These are phyloP conservation scores for Candida sithepensis DNA, from an alignment of 805 yeast genomes.

Conservation along the genomic window DNA sequence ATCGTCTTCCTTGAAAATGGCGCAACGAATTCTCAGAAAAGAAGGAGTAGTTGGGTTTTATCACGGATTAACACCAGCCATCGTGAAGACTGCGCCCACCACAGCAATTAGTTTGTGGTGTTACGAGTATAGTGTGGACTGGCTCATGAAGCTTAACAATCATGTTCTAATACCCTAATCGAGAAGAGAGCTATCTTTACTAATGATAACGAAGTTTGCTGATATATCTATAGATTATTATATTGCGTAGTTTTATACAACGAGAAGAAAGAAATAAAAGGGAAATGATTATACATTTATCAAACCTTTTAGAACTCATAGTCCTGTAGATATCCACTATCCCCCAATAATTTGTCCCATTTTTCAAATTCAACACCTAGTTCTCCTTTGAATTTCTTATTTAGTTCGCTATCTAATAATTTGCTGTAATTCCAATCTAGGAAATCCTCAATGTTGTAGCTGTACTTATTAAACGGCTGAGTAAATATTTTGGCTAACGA, in stretches of 20 bases:
- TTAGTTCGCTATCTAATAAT: constrained; percentile 58
- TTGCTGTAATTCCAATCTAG: constrained; percentile 83
- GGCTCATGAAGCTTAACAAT: constrained; percentile 14
- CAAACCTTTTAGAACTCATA: constrained; percentile 12
- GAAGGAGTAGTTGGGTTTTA: constrained; percentile 73
- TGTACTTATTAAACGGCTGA: constrained; percentile 86
- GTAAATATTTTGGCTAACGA: constrained; percentile 83
- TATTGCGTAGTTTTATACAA: no score
- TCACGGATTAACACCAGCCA: constrained; percentile 67
- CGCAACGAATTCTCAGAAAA: constrained; percentile 37
- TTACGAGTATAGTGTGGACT: constrained; percentile 29
- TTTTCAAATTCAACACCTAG: constrained; percentile 76
- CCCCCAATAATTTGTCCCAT: constrained; percentile 38
- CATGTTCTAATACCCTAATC: background rate
- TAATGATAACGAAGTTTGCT: background rate
- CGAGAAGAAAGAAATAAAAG: background rate
- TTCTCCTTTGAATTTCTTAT: constrained; percentile 62
- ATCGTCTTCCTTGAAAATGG: constrained; percentile 22
- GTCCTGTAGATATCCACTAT: constrained; percentile 22
- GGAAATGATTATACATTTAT: background rate
- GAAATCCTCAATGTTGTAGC: constrained; percentile 90
- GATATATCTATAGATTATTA: background rate
- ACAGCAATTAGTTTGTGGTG: constrained; percentile 37
- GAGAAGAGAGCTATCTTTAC: background rate
- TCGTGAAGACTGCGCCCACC: constrained; percentile 78